phyloP scores from a whole-genome alignment of 2,329 filamentous ascomycete genomes.

The Colletotrichum lentis region DNA sequence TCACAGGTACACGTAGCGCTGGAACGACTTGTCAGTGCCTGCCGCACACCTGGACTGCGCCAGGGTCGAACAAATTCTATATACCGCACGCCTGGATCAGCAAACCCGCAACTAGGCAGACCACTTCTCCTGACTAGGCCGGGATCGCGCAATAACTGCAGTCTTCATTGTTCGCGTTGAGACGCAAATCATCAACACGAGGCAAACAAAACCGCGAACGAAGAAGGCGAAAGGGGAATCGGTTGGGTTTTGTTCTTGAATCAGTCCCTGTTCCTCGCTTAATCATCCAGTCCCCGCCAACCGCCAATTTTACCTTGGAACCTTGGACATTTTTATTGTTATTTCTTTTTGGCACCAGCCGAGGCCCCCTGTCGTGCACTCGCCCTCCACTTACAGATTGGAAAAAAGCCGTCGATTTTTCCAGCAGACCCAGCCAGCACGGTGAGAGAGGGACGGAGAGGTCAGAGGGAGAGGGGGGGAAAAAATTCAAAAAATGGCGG shows the following conservation, averaged over 20 bases:
- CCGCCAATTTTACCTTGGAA: conserved; percentile 14
- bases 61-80: conserved; percentile 14
- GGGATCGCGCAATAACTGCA: not conserved
- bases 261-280: conserved; percentile 31
- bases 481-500: conserved; percentile 51
- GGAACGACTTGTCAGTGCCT: conserved; percentile 9
- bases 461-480: conserved; percentile 1
- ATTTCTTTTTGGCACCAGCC: conserved; percentile 15
- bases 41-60: conserved; percentile 9
- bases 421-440: conserved; percentile 24
- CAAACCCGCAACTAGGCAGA: not conserved
- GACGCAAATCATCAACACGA: not conserved
- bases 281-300: conserved; percentile 31
- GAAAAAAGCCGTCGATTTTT: conserved; percentile 32
- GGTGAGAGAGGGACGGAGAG: conserved; percentile 5
- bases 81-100: not conserved
- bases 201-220: not conserved
- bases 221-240: not conserved
- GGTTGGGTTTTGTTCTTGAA: conserved; percentile 24
- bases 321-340: conserved; percentile 1
- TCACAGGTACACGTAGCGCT: conserved; percentile 24
- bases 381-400: conserved; percentile 20
- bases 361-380: conserved; percentile 25
- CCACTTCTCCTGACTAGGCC: not conserved
- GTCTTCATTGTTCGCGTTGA: conserved; percentile 5